Conservation (phyloP, 2,329 filamentous ascomycete species). For the Pezicula rhizophila region DNA sequence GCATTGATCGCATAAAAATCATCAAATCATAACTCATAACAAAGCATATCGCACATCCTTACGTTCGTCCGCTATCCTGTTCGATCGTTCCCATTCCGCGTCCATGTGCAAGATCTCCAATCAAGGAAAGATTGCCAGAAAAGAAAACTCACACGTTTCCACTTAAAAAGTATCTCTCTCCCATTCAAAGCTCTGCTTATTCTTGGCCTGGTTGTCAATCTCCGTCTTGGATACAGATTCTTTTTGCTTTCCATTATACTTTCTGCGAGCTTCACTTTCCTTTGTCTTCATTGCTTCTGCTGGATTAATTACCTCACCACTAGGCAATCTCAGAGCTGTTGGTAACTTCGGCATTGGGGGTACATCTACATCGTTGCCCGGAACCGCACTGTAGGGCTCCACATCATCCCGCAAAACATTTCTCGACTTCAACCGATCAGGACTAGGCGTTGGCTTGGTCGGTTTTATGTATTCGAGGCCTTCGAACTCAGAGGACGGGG, state of each 20-base stretch:
- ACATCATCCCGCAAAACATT: not conserved
- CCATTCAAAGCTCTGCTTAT: conserved; percentile 32
- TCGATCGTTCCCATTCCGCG: not conserved
- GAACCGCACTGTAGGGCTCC: conserved; percentile 5
- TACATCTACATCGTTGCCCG: conserved; percentile 7
- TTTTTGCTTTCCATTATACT: conserved; percentile 2
- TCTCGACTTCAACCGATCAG: not conserved
- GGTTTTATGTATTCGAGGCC: conserved; percentile 13
- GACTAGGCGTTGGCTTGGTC: not conserved
- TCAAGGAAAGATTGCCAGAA: not conserved
- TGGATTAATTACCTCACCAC: conserved; percentile 16
- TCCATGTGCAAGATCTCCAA: not conserved
- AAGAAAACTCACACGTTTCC: not conserved
- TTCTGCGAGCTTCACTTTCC: not conserved
- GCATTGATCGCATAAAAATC: not conserved
- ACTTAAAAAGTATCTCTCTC: conserved; percentile 36
- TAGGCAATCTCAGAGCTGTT: conserved; percentile 14
- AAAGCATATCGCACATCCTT: not conserved
- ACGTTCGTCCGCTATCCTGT: not conserved
- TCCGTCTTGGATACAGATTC: conserved; percentile 1
- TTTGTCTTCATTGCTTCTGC: not conserved
- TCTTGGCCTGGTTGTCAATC: conserved; percentile 2
- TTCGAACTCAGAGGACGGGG: conserved; percentile 10
- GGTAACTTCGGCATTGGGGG: conserved; percentile 21
- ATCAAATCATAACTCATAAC: not conserved